These are phyloP conservation scores for Haematococcus lacustris DNA, from an alignment of 139 green algal genomes.

Conservation along the genomic window DNA sequence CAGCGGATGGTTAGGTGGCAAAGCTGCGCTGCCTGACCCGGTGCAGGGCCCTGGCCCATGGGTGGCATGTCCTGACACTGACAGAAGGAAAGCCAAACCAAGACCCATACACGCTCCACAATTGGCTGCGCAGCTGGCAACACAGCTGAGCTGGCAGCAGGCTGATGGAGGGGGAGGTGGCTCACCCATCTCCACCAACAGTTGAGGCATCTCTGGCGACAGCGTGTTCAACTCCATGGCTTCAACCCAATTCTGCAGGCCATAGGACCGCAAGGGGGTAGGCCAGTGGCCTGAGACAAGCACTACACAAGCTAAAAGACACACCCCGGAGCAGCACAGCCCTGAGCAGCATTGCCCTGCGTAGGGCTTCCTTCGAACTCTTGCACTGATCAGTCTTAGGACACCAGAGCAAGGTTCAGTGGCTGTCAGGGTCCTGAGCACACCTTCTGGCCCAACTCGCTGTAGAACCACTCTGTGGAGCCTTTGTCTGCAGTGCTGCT, in stretches of 20 bases:
- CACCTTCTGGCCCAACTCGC: background rate
- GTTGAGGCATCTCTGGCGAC: constrained; percentile 57
- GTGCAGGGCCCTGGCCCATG: background rate
- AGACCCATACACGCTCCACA: background rate
- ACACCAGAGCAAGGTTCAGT: background rate
- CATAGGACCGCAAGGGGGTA: background rate
- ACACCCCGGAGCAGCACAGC: no score
- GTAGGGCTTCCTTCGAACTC: background rate
- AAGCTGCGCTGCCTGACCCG: background rate
- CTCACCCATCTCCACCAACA: constrained; percentile 68
- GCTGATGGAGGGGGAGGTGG: no score
- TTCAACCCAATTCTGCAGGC: constrained; percentile 35
- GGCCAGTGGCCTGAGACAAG: background rate
- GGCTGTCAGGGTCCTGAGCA: no score
- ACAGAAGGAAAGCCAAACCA: background rate
- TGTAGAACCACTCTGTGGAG: background rate
- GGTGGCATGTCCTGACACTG: background rate
- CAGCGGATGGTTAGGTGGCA: background rate
- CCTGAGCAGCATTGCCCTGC: background rate
- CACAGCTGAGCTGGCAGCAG: no score
- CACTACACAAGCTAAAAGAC: background rate
- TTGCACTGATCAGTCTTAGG: background rate
- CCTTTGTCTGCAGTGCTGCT: no score
- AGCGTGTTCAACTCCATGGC: constrained; percentile 70
- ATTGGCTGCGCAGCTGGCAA: background rate